Conservation (phyloP, 2,329 filamentous ascomycete genomes). For the Colletotrichum shisoi region DNA sequence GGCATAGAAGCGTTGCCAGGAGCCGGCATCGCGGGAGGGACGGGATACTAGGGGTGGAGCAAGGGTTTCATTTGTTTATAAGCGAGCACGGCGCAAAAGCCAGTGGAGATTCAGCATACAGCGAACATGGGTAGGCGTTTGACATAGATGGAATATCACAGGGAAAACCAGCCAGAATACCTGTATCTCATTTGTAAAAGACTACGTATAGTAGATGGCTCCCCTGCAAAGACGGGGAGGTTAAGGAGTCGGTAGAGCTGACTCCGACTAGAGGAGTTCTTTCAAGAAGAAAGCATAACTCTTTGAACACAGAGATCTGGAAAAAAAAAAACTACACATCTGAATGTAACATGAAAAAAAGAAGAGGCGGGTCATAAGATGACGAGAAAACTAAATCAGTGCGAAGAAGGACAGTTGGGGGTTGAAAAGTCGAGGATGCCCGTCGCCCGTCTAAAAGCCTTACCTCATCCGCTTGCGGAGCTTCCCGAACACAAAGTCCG, state of each 20-base stretch:
- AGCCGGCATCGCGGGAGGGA: background rate
- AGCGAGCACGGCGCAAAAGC: background rate
- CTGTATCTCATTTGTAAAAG: background rate
- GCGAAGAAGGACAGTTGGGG: no score
- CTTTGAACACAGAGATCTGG: background rate
- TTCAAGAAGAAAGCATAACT: background rate
- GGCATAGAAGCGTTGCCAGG: background rate
- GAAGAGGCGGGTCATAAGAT: background rate
- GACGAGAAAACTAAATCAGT: background rate
- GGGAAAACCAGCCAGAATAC: background rate
- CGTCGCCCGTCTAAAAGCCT: no score
- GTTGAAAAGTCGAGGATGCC: no score
- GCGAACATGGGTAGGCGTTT: background rate
- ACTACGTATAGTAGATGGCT: no score
- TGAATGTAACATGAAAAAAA: background rate
- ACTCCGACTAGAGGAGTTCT: background rate
- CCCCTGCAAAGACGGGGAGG: background rate
- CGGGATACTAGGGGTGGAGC: background rate
- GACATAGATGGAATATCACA: no score
- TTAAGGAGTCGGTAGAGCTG: no score
- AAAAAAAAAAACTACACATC: background rate
- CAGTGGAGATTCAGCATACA: background rate
- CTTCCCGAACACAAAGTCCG: background rate
- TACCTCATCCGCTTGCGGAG: no score
- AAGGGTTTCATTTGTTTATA: background rate